Percentiles rank a stretch among this genome's conserved stretches.
Conservation (phyloP, 176 grass and related monocot species). For the Eleusine indica region DNA sequence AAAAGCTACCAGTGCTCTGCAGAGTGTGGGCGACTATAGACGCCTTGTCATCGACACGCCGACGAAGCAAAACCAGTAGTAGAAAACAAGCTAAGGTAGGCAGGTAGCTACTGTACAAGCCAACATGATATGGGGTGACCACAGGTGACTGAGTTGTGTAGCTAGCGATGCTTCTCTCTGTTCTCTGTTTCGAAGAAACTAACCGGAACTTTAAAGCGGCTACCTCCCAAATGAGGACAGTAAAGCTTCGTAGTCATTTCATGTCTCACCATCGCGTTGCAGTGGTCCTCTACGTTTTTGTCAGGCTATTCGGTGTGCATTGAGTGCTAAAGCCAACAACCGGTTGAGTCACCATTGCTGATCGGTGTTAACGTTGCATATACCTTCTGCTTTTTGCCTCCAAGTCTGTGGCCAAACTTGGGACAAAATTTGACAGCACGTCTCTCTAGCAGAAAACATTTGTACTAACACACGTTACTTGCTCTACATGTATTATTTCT, state of each 20-base stretch:
- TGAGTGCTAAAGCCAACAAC: not conserved
- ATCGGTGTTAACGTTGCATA: not conserved
- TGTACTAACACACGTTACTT: too few relatives aligned
- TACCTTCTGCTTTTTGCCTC: not conserved
- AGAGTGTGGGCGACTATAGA: not conserved
- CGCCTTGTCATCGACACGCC: not conserved
- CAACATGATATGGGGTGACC: not conserved
- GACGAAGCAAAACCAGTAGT: not conserved
- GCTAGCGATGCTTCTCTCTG: not conserved
- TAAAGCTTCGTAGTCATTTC: not conserved
- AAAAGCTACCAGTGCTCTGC: not conserved
- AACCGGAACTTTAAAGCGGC: not conserved
- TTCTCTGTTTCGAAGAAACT: not conserved
- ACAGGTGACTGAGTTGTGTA: not conserved
- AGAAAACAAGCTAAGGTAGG: not conserved
- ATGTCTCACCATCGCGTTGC: not conserved
- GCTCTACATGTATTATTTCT: too few relatives aligned
- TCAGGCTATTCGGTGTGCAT: not conserved
- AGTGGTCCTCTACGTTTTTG: not conserved
- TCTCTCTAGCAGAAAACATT: not conserved
- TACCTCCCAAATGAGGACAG: not conserved
- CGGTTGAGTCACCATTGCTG: not conserved
- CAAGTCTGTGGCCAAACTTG: not conserved
- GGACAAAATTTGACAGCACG: not conserved
- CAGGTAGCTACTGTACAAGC: not conserved